Conservation (phyloP, 2,329 filamentous ascomycete species). For the Neoascochyta sp. region DNA sequence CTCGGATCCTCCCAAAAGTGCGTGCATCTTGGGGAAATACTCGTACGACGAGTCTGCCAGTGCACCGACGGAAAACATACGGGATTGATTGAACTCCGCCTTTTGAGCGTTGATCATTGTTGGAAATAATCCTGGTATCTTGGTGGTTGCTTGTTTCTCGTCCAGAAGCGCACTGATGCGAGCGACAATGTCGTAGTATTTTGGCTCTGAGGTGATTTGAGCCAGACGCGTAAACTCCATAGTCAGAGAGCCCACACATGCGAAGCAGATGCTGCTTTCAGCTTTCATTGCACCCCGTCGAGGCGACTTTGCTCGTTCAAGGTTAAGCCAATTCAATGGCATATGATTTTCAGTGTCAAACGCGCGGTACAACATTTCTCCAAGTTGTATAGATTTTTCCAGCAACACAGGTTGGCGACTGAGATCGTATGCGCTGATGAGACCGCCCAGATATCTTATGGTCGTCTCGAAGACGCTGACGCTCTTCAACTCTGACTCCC, state of each 20-base stretch:
- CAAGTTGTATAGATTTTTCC: slow-evolving; percentile 38
- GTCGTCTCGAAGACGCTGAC: slow-evolving; percentile 53
- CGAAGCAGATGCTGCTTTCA: slow-evolving; percentile 43
- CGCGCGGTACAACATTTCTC: slow-evolving; percentile 45
- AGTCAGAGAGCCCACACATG: slow-evolving; percentile 46
- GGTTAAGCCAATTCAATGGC: slow-evolving; percentile 44
- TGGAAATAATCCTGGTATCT: slow-evolving; percentile 37
- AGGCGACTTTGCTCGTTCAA: slow-evolving; percentile 33
- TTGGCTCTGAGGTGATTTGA: slow-evolving; percentile 34
- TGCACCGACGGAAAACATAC: slow-evolving; percentile 35
- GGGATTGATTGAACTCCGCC: slow-evolving; percentile 24
- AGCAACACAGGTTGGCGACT: slow-evolving; percentile 33
- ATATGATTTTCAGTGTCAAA: slow-evolving; percentile 47
- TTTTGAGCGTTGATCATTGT: slow-evolving; percentile 39
- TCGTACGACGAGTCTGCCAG: slow-evolving; percentile 40
- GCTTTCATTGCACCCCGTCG: slow-evolving; percentile 30
- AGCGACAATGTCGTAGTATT: slow-evolving; percentile 38
- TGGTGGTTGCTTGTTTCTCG: slow-evolving; percentile 27
- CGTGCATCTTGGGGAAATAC: slow-evolving; percentile 38
- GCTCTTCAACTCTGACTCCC: slow-evolving; percentile 36
- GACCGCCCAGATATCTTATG: slow-evolving; percentile 41
- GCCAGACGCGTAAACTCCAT: slow-evolving; percentile 41
- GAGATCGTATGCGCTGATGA: slow-evolving; percentile 39
- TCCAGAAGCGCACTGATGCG: slow-evolving; percentile 33
- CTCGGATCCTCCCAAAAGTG: slow-evolving; percentile 43